These are phyloP conservation scores for Musa schizocarpa DNA, from an alignment of 176 grass and related monocot genomes.

Conservation along the genomic window DNA sequence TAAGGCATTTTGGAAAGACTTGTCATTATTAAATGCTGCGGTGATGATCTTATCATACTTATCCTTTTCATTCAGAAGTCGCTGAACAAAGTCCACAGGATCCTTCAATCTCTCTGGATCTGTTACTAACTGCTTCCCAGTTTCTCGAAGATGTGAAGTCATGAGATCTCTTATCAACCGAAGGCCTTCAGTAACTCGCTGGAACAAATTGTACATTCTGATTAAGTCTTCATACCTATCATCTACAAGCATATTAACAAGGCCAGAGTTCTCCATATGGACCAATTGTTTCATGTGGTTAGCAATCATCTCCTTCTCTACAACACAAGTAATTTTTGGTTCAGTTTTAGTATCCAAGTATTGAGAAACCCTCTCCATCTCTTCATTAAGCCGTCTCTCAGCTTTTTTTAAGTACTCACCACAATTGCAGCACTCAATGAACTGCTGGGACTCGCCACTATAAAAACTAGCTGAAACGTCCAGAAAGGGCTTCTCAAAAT, in stretches of 20 bases:
- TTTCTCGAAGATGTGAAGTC: background rate
- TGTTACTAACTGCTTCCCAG: conserved; percentile 11
- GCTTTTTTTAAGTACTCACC: conserved; percentile 35
- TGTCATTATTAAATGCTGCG: conserved; percentile 81
- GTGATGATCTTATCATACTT: conserved; percentile 71
- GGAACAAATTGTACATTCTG: conserved; percentile 75
- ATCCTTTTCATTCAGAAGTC: conserved; percentile 26
- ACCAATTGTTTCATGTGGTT: no score
- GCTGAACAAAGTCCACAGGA: conserved; percentile 2
- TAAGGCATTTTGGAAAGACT: conserved; percentile 40
- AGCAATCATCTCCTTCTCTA: conserved; percentile 21
- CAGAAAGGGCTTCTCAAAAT: no score
- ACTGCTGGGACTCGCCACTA: no score
- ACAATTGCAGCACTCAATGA: no score
- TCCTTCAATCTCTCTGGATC: conserved; percentile 5
- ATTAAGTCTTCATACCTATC: conserved; percentile 71
- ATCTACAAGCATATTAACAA: conserved; percentile 85
- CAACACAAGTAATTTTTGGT: conserved; percentile 73
- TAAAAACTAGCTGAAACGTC: no score
- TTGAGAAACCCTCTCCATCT: conserved; percentile 85
- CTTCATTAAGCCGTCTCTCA: conserved; percentile 82
- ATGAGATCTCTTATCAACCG: conserved; percentile 37
- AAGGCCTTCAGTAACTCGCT: conserved; percentile 70
- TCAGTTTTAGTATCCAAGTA: conserved; percentile 13
- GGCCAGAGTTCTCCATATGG: conserved; percentile 17